Conservation (phyloP, 345 rosid genomes). For the Salix purpurea region DNA sequence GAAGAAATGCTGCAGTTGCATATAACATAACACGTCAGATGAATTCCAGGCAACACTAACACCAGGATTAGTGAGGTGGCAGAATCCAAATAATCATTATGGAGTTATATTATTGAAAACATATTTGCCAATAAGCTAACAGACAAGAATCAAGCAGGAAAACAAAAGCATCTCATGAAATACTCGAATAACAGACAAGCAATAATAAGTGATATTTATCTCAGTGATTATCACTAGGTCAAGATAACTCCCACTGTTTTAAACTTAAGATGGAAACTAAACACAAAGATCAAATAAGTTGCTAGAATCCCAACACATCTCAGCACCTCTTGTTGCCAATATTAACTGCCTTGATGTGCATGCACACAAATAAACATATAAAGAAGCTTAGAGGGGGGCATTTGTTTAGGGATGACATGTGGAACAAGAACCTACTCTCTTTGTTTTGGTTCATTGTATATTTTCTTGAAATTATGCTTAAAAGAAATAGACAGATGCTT, state of each 20-base stretch:
- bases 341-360: background rate
- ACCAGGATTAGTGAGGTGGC: background rate
- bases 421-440: background rate
- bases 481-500: background rate
- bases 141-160: background rate
- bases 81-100: background rate
- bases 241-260: background rate
- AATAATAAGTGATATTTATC: background rate
- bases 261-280: slow-evolving; percentile 4
- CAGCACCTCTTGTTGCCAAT: background rate
- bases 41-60: background rate
- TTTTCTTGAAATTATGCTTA: background rate
- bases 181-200: background rate
- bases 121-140: background rate
- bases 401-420: background rate
- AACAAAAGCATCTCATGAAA: background rate
- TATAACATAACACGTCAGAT: background rate
- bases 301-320: background rate
- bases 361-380: background rate
- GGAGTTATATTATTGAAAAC: background rate
- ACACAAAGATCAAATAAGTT: background rate
- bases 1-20: background rate
- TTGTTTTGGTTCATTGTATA: background rate
- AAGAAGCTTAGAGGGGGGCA: background rate
- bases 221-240: background rate